Evolutionary conservation across 495 filamentous ascomycete species (phyloP).

Genomic region (Aspergillus panamensis): DNA sequence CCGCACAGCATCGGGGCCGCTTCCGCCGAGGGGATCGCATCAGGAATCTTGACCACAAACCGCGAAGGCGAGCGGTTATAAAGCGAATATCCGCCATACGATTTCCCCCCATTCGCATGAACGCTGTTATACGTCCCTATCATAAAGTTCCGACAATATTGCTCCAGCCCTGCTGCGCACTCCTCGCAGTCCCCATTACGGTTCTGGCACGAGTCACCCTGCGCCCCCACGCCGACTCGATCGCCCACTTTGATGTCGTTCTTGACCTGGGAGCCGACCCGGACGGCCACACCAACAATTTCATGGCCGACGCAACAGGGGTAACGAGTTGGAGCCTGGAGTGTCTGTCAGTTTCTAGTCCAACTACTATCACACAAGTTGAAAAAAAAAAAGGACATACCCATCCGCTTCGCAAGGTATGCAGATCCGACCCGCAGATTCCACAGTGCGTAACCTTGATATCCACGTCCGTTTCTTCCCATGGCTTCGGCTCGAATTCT

Average conservation of each 20-base stretch:
- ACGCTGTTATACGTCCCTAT: constrained; percentile 24
- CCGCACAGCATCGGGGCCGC: constrained; percentile 79
- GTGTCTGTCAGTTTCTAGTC: not conserved
- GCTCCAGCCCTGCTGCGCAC: constrained; percentile 53
- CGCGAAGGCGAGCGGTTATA: constrained; percentile 65
- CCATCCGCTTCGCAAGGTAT: constrained; percentile 67
- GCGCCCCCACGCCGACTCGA: constrained; percentile 76
- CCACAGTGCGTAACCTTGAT: constrained; percentile 33
- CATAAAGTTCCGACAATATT: constrained; percentile 58
- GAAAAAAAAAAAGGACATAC: constrained; percentile 26
- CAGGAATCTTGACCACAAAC: constrained; percentile 73
- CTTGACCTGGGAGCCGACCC: constrained; percentile 62
- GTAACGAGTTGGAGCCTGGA: constrained; percentile 49
- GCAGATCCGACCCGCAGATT: constrained; percentile 51
- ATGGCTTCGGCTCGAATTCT: constrained; percentile 69
- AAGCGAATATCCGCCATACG: constrained; percentile 60
- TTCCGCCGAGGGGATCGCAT: constrained; percentile 39
- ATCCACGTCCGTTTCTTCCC: constrained; percentile 66
- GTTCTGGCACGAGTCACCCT: constrained; percentile 59
- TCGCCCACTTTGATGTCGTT: constrained; percentile 67
- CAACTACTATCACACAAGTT: too few relatives aligned
- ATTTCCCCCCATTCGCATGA: constrained; percentile 46
- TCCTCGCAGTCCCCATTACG: constrained; percentile 54
- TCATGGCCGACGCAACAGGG: constrained; percentile 73
- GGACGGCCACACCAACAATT: constrained; percentile 70